Conservation (phyloP, 176 grass and related monocot genomes). For the Sorghum bicolor region Sorghum_bicolor_NCBIv3 NC_012879.2:49712001-49712500, state of each 20-base stretch:
- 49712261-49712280: not conserved
- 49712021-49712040: conserved; percentile 34
- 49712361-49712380: not conserved
- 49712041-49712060: conserved; percentile 45
- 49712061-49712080: conserved; percentile 33
- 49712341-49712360: not conserved
- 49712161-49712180: conserved; percentile 26
- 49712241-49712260: not conserved
- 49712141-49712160: conserved; percentile 39
- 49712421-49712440: not conserved
- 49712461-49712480: not conserved
- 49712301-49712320: not conserved
- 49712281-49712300: not conserved
- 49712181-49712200: conserved; percentile 21
- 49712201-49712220: conserved; percentile 23
- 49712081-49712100: conserved; percentile 30
- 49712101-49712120: conserved; percentile 21
- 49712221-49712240: conserved; percentile 44
- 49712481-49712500: not conserved
- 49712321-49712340: not conserved
- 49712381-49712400: not conserved
- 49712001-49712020: conserved; percentile 37
- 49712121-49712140: conserved; percentile 39
- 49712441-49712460: not conserved
- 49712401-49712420: not conserved